Evolutionary conservation across 306 rosid genomes (phyloP).

Genomic region (Quercus glauca): DNA sequence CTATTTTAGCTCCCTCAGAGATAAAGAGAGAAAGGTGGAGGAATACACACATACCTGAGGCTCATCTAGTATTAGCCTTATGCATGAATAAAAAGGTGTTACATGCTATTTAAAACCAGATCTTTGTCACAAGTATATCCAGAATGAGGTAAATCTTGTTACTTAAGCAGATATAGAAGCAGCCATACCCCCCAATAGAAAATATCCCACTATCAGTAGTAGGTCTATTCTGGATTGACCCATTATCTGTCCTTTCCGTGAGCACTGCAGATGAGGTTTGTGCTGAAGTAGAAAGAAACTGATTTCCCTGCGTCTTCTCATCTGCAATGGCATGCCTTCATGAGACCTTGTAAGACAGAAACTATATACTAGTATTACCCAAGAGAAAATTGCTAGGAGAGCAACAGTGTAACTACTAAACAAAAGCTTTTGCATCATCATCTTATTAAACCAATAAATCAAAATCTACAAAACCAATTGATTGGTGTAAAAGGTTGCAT

Average conservation of each 20-base stretch:
- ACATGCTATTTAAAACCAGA: too few species aligned
- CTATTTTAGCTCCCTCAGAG: too few species aligned
- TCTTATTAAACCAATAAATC: constrained; percentile 12
- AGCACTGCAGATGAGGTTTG: constrained; percentile 41
- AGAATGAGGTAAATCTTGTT: neutral
- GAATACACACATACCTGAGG: neutral
- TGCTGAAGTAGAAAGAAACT: constrained; percentile 33
- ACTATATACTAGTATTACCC: constrained; percentile 20
- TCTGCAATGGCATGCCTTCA: constrained; percentile 75
- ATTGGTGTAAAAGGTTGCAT: constrained; percentile 22
- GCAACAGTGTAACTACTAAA: constrained; percentile 8
- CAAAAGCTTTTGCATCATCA: constrained; percentile 9
- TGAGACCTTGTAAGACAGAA: constrained; percentile 48
- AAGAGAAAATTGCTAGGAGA: constrained; percentile 24
- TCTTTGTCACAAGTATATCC: neutral
- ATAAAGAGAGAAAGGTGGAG: neutral
- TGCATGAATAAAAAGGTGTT: too few species aligned
- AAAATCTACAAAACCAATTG: neutral
- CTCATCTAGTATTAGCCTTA: too few species aligned
- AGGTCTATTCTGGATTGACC: constrained; percentile 22
- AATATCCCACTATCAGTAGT: constrained; percentile 30
- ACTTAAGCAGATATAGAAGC: constrained; percentile 14
- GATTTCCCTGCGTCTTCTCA: constrained; percentile 63
- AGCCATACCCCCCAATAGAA: constrained; percentile 55
- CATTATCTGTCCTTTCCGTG: constrained; percentile 34